A percentile compares a stretch with the other conserved stretches of the same genome.
Evolutionary conservation across 352 stramenopile genomes (phyloP).

Genomic region (Globisporangium yorkense): DNA sequence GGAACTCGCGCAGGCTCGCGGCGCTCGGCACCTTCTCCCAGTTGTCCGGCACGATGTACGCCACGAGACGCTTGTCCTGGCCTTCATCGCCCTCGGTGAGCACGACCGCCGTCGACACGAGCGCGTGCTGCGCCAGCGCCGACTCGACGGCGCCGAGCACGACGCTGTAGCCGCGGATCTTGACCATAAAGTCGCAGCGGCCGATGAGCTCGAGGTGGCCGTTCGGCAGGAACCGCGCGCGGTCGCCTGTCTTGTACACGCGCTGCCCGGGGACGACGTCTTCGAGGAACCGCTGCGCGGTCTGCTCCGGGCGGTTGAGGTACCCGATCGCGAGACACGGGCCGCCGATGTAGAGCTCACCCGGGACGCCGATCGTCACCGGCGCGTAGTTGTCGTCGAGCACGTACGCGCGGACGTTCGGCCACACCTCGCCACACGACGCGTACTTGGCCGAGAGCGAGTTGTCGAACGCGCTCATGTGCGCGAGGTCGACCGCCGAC

Average conservation of each 20-base stretch:
- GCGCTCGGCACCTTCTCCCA: conserved; percentile 62
- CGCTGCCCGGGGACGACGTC: conserved; percentile 58
- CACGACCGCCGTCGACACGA: conserved; percentile 87
- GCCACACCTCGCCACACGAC: conserved; percentile 83
- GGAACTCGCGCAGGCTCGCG: conserved; percentile 52
- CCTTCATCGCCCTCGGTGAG: conserved; percentile 82
- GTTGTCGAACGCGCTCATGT: conserved; percentile 69
- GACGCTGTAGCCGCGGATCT: conserved; percentile 94
- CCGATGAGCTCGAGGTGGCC: conserved; percentile 91
- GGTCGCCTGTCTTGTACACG: conserved; percentile 92
- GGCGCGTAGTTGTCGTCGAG: conserved; percentile 67
- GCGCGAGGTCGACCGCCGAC: conserved; percentile 69
- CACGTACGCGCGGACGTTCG: conserved; percentile 73
- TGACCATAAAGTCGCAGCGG: conserved; percentile 95
- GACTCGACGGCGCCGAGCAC: conserved; percentile 90
- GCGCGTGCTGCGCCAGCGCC: conserved; percentile 78
- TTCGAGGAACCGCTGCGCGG: conserved; percentile 67
- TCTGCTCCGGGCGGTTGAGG: conserved; percentile 73
- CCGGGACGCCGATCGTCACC: conserved; percentile 59
- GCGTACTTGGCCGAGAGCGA: conserved; percentile 81
- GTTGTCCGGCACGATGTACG: conserved; percentile 85
- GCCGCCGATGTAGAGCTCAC: conserved; percentile 85
- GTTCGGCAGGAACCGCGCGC: conserved; percentile 86
- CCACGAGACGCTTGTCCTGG: conserved; percentile 89
- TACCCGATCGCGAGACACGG: conserved; percentile 83